These are phyloP conservation scores for Helicocarpus griseus DNA, from an alignment of 2,329 filamentous ascomycete species.

Conservation along the genomic window DNA sequence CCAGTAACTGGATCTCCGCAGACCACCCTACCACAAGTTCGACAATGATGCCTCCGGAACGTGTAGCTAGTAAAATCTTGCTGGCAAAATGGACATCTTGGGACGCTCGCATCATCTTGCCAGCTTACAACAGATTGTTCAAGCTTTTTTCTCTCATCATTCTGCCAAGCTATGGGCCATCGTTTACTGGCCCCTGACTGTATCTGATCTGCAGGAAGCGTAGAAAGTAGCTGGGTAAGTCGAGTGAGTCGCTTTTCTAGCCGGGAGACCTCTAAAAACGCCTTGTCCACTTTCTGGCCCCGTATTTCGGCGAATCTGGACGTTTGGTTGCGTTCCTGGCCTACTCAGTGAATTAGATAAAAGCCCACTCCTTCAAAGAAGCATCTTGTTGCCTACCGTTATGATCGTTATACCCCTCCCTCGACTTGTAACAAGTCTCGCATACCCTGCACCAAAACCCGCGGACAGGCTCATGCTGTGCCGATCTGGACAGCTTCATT, in stretches of 20 bases:
- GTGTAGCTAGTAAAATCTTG: slow-evolving; percentile 92
- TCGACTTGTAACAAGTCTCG: slow-evolving; percentile 97
- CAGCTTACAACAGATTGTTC: slow-evolving; percentile 91
- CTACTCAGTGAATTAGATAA: slow-evolving; percentile 21
- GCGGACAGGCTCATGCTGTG: slow-evolving; percentile 77
- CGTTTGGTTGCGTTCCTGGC: slow-evolving; percentile 62
- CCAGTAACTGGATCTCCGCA: slow-evolving; percentile 77
- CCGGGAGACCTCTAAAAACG: slow-evolving; percentile 76
- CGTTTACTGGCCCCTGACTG: slow-evolving; percentile 40
- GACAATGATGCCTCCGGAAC: slow-evolving; percentile 87
- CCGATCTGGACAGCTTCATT: slow-evolving; percentile 89
- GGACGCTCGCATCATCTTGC: slow-evolving; percentile 79
- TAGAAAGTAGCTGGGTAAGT: slow-evolving; percentile 72
- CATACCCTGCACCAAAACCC: slow-evolving; percentile 93
- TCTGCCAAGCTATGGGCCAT: slow-evolving; percentile 53
- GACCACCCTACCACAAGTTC: slow-evolving; percentile 85
- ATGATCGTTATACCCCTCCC: slow-evolving; percentile 90
- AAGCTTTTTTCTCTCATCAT: slow-evolving; percentile 65
- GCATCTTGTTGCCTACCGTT: slow-evolving; percentile 35
- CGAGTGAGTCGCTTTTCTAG: slow-evolving; percentile 88
- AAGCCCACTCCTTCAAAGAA: not conserved
- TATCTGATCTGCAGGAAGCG: slow-evolving; percentile 58
- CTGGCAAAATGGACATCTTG: slow-evolving; percentile 84
- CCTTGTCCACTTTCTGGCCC: slow-evolving; percentile 69
- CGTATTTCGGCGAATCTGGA: slow-evolving; percentile 61